phyloP scores from a whole-genome alignment of 768 basidiomycete species.

The Lentinula sp. region DNA sequence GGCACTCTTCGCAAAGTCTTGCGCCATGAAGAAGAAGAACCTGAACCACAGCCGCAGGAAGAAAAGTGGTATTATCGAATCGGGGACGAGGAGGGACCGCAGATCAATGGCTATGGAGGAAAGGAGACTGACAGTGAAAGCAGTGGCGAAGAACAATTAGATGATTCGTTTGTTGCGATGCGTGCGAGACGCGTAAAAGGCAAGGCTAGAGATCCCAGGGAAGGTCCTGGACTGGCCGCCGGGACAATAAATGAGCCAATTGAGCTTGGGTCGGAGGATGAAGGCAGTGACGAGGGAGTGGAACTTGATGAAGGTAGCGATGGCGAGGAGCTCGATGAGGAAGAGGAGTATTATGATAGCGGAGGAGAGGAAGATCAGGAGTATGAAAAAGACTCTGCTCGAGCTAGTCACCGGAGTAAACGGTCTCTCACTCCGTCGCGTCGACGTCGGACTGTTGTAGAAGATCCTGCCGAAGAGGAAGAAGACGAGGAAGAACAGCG shows the following conservation, averaged over 20 bases:
- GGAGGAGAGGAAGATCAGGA: constrained; percentile 9
- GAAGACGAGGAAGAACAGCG: not conserved
- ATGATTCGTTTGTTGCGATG: constrained; percentile 54
- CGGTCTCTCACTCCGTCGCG: not conserved
- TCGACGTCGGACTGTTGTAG: constrained; percentile 13
- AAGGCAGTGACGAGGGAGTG: constrained; percentile 8
- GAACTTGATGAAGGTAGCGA: constrained; percentile 10
- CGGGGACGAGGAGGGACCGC: not conserved
- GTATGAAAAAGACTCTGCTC: constrained; percentile 12
- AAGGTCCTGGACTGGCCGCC: constrained; percentile 47
- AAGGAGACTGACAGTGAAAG: constrained; percentile 22
- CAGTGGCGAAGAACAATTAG: constrained; percentile 22
- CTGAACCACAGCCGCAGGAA: constrained; percentile 12
- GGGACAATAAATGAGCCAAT: constrained; percentile 38
- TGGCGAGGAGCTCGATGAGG: constrained; percentile 9
- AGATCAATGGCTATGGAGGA: constrained; percentile 1
- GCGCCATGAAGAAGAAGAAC: constrained; percentile 26
- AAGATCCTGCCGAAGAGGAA: constrained; percentile 8
- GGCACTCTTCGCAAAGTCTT: constrained; percentile 51
- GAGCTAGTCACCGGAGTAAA: not conserved
- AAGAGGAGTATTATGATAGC: not conserved
- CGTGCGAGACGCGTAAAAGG: constrained; percentile 49
- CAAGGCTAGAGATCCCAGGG: constrained; percentile 56
- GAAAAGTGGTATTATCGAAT: constrained; percentile 1
- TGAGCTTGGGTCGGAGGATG: constrained; percentile 27